phyloP scores from a whole-genome alignment of 148 eudicot species.

The Camellia lanceoleosa region DNA sequence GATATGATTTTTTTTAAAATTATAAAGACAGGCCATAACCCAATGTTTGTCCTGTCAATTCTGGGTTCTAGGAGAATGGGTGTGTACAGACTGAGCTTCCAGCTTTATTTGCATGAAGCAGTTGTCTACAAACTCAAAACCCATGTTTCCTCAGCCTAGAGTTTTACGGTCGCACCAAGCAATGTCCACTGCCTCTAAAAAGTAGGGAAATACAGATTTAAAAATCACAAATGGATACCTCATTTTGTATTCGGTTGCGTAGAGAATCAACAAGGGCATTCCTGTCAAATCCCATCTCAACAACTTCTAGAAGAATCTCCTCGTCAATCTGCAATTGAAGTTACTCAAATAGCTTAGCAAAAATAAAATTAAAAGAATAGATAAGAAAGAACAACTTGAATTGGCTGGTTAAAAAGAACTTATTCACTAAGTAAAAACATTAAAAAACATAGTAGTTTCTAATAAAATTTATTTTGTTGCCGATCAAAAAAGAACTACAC shows the following conservation, averaged over 20 bases:
- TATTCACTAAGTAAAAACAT: background rate
- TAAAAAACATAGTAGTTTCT: background rate
- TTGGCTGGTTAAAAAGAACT: background rate
- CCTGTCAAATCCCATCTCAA: slow-evolving; percentile 54
- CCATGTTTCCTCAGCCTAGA: background rate
- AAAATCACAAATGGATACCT: slow-evolving; percentile 19
- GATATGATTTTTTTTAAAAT: background rate
- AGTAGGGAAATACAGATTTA: background rate
- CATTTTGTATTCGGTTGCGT: slow-evolving; percentile 37
- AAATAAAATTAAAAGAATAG: background rate
- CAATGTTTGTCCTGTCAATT: background rate
- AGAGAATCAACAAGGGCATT: slow-evolving; percentile 48
- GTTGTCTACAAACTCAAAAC: background rate
- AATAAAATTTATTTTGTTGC: no score
- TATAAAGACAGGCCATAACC: background rate
- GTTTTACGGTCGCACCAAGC: slow-evolving; percentile 5
- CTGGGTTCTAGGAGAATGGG: background rate
- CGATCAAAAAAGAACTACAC: no score
- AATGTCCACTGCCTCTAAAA: background rate
- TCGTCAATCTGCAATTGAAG: slow-evolving; percentile 44
- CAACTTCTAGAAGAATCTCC: slow-evolving; percentile 52
- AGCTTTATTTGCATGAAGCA: slow-evolving; percentile 6
- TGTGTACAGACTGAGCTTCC: background rate
- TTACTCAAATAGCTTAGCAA: slow-evolving; percentile 1
- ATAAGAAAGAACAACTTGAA: background rate